Evolutionary conservation across 208 protist species (phyloP), one percentile per base, ranked within the genome.

Genomic region (Porcisia hertigi): DNA sequence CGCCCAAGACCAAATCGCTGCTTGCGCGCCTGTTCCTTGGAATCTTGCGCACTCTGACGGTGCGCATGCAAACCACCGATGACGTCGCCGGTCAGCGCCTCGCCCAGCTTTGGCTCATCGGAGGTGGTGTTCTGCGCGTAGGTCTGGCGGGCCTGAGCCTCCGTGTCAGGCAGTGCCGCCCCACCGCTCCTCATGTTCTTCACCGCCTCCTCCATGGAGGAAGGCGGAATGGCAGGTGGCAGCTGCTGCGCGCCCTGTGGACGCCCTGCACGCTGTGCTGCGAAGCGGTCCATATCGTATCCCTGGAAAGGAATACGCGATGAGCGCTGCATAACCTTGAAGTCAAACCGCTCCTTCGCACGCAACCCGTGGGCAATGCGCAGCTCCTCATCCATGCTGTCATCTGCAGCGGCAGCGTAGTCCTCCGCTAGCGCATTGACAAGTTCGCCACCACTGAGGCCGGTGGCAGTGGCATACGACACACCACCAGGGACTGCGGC

Each of bases 1-100:
- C 94, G 87, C 43, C 94, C 94, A 45, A 97, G 86, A 34, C 94
- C 94, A 74, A 97, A 96, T n/a, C 84, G 84, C 76, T 93, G 86
- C 74, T 83, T 84, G n/a, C 91, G 87, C 14, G 81, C 86, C 58
- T 76, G 71, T 76, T 85, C 71, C 77, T 83, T 83, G 39, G 76
- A 54, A 47, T 81, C 62, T 30, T 81, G 25, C 64, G 76, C 59
- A 49, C 25, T 57, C 69, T 71, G 55, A 14, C 79, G 77, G 36
- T 60, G 73, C 5, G 86, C 85, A 23, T 79, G 83, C 14, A 95
- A 55, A 45, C 54, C 69, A 6, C 75, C 58, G 1, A 92, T 79
- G 36, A 94, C 82, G 9, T 87, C 79, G 65, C 84, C 72, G 47
- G 91, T 95, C 52, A 97, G 79, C 52, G 83, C 88, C 79, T 95